Evolutionary conservation across 805 yeast genomes (phyloP).

Genomic region (Candida railenensis): DNA sequence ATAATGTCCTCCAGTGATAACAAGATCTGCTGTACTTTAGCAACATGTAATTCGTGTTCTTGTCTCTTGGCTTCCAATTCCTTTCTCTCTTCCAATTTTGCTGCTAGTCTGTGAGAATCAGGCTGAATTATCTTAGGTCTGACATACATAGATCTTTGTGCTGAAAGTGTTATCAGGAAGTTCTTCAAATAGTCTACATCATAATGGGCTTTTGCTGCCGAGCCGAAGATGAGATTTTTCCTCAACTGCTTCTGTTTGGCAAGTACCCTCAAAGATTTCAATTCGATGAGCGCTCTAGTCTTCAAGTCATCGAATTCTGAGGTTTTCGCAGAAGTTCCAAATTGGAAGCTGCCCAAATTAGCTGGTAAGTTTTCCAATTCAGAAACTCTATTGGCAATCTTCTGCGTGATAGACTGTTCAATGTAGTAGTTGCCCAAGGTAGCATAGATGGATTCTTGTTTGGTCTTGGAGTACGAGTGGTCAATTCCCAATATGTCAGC

Average conservation of each 20-base stretch:
- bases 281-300: constrained; percentile 64
- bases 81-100: constrained; percentile 72
- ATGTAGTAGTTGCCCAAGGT: constrained; percentile 49
- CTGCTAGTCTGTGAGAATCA: constrained; percentile 73
- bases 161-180: constrained; percentile 59
- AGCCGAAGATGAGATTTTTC: constrained; percentile 53
- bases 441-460: constrained; percentile 27
- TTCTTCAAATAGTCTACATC: constrained; percentile 49
- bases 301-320: constrained; percentile 51
- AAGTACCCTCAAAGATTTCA: constrained; percentile 63
- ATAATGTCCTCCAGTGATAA: constrained; percentile 25
- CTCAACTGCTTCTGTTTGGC: constrained; percentile 71
- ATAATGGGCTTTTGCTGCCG: constrained; percentile 57
- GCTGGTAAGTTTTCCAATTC: constrained; percentile 69
- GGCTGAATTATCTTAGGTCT: constrained; percentile 69
- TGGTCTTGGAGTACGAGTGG: constrained; percentile 15
- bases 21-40: constrained; percentile 40
- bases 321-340: constrained; percentile 14
- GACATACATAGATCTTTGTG: constrained; percentile 66
- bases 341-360: constrained; percentile 57
- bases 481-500: constrained; percentile 43
- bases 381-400: constrained; percentile 54
- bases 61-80: constrained; percentile 51
- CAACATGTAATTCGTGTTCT: constrained; percentile 51
- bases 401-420: constrained; percentile 54